Evolutionary conservation across 805 yeast genomes (phyloP).

Genomic region (Torulaspora microellipsoides): DNA sequence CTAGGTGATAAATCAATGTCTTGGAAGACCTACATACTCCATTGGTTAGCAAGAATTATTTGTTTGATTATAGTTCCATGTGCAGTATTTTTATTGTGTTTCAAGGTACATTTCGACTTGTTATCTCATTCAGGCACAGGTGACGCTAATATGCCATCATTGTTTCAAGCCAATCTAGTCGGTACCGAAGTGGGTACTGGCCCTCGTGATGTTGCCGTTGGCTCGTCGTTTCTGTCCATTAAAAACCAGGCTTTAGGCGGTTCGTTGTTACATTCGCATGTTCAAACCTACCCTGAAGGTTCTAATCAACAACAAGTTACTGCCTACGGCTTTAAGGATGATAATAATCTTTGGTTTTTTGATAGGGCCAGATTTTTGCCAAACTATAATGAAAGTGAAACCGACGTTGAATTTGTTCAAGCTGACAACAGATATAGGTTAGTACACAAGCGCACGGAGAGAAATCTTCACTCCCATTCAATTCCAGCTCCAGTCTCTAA

Average conservation of each 20-base stretch:
- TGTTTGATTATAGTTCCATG: slow-evolving; percentile 64
- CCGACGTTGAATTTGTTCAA: slow-evolving; percentile 38
- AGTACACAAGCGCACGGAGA: slow-evolving; percentile 63
- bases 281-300: slow-evolving; percentile 82
- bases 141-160: slow-evolving; percentile 70
- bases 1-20: slow-evolving; percentile 63
- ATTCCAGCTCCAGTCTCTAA: slow-evolving; percentile 70
- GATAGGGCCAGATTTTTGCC: slow-evolving; percentile 50
- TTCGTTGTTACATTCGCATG: slow-evolving; percentile 81
- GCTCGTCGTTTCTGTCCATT: slow-evolving; percentile 44
- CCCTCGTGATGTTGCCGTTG: slow-evolving; percentile 69
- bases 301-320: slow-evolving; percentile 93
- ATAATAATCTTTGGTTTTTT: slow-evolving; percentile 77
- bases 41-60: slow-evolving; percentile 63
- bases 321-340: slow-evolving; percentile 83
- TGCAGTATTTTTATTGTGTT: slow-evolving; percentile 55
- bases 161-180: slow-evolving; percentile 72
- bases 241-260: slow-evolving; percentile 72
- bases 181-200: slow-evolving; percentile 62
- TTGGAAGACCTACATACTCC: slow-evolving; percentile 47
- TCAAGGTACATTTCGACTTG: slow-evolving; percentile 72
- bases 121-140: slow-evolving; percentile 78
- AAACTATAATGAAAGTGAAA: slow-evolving; percentile 28
- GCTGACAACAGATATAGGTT: slow-evolving; percentile 69
- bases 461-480: slow-evolving; percentile 78